A percentile compares a stretch with the other conserved stretches of the same genome.
These are phyloP conservation scores for Blastomyces gilchristii DNA, from an alignment of 2,329 filamentous ascomycete species.

Conservation along the genomic window DNA sequence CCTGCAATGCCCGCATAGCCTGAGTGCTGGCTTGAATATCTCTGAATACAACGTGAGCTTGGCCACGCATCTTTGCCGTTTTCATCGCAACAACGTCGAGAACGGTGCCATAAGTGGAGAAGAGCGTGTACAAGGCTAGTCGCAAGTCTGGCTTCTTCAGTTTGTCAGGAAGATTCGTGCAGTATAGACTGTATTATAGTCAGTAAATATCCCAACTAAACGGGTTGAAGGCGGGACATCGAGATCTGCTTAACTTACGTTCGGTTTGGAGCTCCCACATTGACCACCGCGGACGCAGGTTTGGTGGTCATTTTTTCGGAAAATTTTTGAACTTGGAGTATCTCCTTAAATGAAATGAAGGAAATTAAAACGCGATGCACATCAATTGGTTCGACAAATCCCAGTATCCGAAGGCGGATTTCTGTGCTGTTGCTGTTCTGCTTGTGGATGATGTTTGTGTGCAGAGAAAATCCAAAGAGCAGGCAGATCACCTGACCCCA, in stretches of 20 bases:
- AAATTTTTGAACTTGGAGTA: neutral
- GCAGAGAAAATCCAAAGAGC: neutral
- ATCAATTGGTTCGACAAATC: neutral
- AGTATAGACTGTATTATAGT: constrained; percentile 59
- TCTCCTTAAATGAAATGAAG: neutral
- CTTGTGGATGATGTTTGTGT: neutral
- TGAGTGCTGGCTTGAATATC: constrained; percentile 88
- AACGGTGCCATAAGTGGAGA: constrained; percentile 85
- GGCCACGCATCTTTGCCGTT: constrained; percentile 85
- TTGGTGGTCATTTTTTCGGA: constrained; percentile 29
- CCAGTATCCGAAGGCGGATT: neutral
- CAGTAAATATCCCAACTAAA: constrained; percentile 13
- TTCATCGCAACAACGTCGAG: constrained; percentile 86
- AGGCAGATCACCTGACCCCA: neutral
- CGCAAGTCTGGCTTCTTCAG: constrained; percentile 81
- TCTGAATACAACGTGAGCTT: constrained; percentile 84
- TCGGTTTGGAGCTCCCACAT: constrained; percentile 59
- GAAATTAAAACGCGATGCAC: neutral
- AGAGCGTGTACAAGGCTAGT: constrained; percentile 81
- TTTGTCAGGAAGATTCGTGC: constrained; percentile 81
- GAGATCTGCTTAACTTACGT: constrained; percentile 46
- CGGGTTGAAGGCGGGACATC: constrained; percentile 8
- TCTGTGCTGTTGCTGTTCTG: neutral
- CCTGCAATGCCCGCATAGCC: constrained; percentile 80
- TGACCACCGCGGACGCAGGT: constrained; percentile 21